Base-by-base conservation (phyloP, 192 early-diverging fungal genomes). In the Coemansia sp. region DNA sequence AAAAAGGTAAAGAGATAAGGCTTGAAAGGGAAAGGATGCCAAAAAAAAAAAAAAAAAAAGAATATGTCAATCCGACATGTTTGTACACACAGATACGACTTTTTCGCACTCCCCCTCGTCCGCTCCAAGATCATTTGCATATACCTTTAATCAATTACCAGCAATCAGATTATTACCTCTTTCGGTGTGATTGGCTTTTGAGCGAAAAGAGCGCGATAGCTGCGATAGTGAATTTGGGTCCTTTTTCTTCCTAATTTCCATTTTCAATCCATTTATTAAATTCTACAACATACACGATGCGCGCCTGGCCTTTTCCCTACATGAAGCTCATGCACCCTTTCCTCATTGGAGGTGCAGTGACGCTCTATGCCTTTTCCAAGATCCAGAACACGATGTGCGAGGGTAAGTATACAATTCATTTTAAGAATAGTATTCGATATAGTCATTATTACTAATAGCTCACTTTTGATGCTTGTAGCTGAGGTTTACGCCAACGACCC, bases 271-370 rank as follows among this genome's bases (percentile, higher is more conserved):
- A 58, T 46, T 46, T 55, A 44, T 12, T 19, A 21, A 37, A 2
- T 15, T 21, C 53, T 62, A 8, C 19, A 45, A 14, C 59, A 45
- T 9, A 41, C 25, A 63, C 44, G 57, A 82, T 82, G 80, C 80
- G 80, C 55, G 72, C 80, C 69, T 82, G 80, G 80, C 66, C 75
- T 4, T 82, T 82, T 38, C 81, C 81, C 23, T 84, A 76, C 70
- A 69, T 66, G 73, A 84, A 84, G 74, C 76, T 84, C 66, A 84
- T 84, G 81, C 77, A 78, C 74, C 81, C 81, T 46, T 84, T 84
- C 70, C 58, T 79, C 23, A 67, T 84, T 66, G 81, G 81, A 51
- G 77, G 81, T 34, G 77, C 12, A 29, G 27, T 67, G 25, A 84
- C 81, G 2, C 66, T 78, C 25, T 70, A 63, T 34, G 62, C 65